These are phyloP conservation scores for Arabis hirsuta DNA, from an alignment of 345 rosid genomes.

Conservation along the genomic window DNA sequence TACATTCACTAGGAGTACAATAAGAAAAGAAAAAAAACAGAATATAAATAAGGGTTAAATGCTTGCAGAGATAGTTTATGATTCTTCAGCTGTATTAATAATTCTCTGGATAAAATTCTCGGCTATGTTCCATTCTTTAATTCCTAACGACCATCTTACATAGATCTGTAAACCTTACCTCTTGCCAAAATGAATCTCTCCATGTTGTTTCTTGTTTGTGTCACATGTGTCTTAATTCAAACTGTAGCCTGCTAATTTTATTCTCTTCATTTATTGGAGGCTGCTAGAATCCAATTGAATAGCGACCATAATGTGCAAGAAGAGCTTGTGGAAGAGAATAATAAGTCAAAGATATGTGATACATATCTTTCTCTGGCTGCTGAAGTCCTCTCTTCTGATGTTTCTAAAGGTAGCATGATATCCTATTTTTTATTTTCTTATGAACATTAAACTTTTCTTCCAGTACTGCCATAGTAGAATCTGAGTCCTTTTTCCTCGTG, in stretches of 20 bases:
- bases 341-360: constrained; percentile 55
- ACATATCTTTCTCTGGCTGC: constrained; percentile 69
- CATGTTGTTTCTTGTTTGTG: constrained; percentile 25
- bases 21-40: not conserved
- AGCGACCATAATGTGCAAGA: constrained; percentile 58
- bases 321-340: constrained; percentile 59
- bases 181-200: constrained; percentile 19
- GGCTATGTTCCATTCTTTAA: constrained; percentile 1
- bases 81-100: not conserved
- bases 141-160: constrained; percentile 18
- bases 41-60: constrained; percentile 23
- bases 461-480: constrained; percentile 17
- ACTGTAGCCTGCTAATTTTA: constrained; percentile 32
- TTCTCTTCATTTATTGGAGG: constrained; percentile 52
- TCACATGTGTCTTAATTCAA: constrained; percentile 18
- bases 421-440: constrained; percentile 16
- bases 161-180: constrained; percentile 21
- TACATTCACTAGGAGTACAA: constrained; percentile 28
- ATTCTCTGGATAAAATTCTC: not conserved
- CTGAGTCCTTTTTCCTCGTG: not conserved
- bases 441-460: constrained; percentile 9
- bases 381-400: constrained; percentile 50
- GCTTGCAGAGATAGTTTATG: constrained; percentile 13
- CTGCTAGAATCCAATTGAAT: constrained; percentile 64
- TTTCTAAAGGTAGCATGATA: constrained; percentile 54